Percentiles rank a stretch among this genome's conserved stretches.
Evolutionary conservation across 2,329 filamentous ascomycete species (phyloP).

Genomic region (Aotearoamyces nothofagi): DNA sequence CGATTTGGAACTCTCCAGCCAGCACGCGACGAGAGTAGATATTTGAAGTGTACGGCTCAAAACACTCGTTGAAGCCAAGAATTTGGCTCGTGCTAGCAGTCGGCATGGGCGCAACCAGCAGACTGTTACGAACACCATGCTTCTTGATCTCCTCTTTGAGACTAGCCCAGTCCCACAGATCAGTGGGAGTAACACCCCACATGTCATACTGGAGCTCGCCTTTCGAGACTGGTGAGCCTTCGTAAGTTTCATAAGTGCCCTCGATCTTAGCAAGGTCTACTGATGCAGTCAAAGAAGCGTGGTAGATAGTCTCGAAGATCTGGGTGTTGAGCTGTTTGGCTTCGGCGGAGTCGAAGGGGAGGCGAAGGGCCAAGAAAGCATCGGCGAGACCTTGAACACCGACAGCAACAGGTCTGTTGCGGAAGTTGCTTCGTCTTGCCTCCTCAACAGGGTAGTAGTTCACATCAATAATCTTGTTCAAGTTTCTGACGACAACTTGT

Average conservation of each 20-base stretch:
- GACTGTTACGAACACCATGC: conserved; percentile 86
- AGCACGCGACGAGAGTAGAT: conserved; percentile 98
- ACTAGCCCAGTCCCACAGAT: conserved; percentile 90
- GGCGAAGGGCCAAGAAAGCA: conserved; percentile 88
- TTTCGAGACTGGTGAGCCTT: conserved; percentile 86
- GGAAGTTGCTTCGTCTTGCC: conserved; percentile 91
- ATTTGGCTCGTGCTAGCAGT: conserved; percentile 97
- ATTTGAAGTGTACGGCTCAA: conserved; percentile 98
- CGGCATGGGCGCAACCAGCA: conserved; percentile 93
- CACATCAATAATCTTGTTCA: conserved; percentile 97
- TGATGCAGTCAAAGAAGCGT: conserved; percentile 82
- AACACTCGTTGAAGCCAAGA: conserved; percentile 98
- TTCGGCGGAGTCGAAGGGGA: conserved; percentile 94
- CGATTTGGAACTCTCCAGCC: conserved; percentile 97
- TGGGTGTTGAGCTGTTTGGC: conserved; percentile 90
- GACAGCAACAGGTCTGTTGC: conserved; percentile 87
- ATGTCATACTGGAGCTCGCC: conserved; percentile 97
- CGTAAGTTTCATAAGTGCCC: conserved; percentile 78
- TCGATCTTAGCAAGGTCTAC: conserved; percentile 70
- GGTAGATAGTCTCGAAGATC: conserved; percentile 99
- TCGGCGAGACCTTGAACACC: conserved; percentile 97
- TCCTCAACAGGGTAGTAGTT: conserved; percentile 98
- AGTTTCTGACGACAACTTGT: conserved; percentile 81
- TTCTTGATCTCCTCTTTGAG: conserved; percentile 86
- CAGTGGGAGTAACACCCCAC: conserved; percentile 88